Conservation (phyloP, 2,329 filamentous ascomycete genomes). For the Penicillium aurantiogriseum region DNA sequence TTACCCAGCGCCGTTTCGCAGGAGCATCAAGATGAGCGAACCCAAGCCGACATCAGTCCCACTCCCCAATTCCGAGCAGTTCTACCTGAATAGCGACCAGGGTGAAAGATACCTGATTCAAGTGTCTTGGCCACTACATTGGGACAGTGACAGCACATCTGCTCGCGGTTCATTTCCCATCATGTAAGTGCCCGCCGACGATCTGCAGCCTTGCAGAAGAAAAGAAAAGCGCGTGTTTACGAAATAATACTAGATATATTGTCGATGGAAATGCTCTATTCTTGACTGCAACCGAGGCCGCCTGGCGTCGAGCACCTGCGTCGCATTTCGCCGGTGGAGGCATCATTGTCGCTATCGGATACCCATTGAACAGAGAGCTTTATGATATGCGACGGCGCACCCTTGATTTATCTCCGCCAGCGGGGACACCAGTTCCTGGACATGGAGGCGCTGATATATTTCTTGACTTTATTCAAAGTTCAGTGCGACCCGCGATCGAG, state of each 20-base stretch:
- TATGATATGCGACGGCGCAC: conserved; percentile 9
- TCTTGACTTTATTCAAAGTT: conserved; percentile 13
- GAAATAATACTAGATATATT: conserved; percentile 17
- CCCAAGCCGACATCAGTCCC: background rate
- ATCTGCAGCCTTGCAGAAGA: background rate
- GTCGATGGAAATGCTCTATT: conserved; percentile 27
- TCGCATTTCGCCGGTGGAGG: conserved; percentile 17
- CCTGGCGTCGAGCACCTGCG: conserved; percentile 19
- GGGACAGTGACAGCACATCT: conserved; percentile 6
- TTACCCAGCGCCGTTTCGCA: background rate
- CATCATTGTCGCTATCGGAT: conserved; percentile 25
- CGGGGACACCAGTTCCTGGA: background rate
- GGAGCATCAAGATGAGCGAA: background rate
- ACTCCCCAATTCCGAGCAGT: conserved; percentile 20
- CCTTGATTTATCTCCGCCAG: conserved; percentile 13
- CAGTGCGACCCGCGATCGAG: conserved; percentile 8
- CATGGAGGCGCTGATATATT: conserved; percentile 11
- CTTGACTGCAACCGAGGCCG: conserved; percentile 23
- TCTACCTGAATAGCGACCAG: conserved; percentile 15
- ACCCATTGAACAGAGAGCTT: conserved; percentile 15
- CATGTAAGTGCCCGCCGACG: conserved; percentile 1
- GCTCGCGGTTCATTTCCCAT: conserved; percentile 1
- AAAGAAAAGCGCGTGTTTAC: background rate
- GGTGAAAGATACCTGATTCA: conserved; percentile 21
- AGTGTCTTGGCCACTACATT: conserved; percentile 24